Percentiles rank a stretch among this genome's conserved stretches.
phyloP scores from a whole-genome alignment of 352 stramenopile species.

The Pythium aristosporum region DNA sequence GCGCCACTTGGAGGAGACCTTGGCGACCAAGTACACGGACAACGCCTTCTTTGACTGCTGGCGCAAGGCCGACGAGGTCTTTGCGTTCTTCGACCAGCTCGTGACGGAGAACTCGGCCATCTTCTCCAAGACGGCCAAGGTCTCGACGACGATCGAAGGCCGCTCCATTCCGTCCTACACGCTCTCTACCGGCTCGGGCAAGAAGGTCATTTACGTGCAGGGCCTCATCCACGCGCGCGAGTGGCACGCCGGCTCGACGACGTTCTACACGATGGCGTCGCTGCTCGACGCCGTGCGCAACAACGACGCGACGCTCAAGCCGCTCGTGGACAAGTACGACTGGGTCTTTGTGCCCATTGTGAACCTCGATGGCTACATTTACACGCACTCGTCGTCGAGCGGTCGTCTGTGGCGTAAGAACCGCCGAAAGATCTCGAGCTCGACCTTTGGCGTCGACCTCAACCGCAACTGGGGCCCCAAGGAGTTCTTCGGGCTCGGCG shows the following conservation, averaged over 20 bases:
- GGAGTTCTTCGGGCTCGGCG: constrained; percentile 27
- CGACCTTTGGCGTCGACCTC: constrained; percentile 31
- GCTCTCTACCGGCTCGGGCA: constrained; percentile 26
- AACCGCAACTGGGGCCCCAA: constrained; percentile 38
- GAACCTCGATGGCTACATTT: constrained; percentile 36
- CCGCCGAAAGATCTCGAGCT: constrained; percentile 20
- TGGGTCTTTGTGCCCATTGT: constrained; percentile 39
- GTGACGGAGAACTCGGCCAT: constrained; percentile 28
- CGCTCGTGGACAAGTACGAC: constrained; percentile 30
- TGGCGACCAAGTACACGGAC: constrained; percentile 28
- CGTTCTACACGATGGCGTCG: constrained; percentile 29
- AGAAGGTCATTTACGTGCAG: constrained; percentile 31
- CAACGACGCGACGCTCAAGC: constrained; percentile 26
- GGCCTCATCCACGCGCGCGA: constrained; percentile 37
- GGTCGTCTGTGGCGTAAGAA: constrained; percentile 39
- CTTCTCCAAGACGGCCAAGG: constrained; percentile 29
- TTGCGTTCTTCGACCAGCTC: constrained; percentile 30
- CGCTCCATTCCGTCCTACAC: constrained; percentile 32
- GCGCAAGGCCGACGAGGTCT: constrained; percentile 31
- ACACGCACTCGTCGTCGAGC: constrained; percentile 23
- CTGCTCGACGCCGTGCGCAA: constrained; percentile 29
- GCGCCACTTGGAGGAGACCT: constrained; percentile 20
- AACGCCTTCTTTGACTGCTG: constrained; percentile 42
- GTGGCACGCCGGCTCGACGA: constrained; percentile 32
- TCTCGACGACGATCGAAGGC: constrained; percentile 29